Conservation (phyloP, 257 asterid genomes). For the Oldenlandia corymbosa region DNA sequence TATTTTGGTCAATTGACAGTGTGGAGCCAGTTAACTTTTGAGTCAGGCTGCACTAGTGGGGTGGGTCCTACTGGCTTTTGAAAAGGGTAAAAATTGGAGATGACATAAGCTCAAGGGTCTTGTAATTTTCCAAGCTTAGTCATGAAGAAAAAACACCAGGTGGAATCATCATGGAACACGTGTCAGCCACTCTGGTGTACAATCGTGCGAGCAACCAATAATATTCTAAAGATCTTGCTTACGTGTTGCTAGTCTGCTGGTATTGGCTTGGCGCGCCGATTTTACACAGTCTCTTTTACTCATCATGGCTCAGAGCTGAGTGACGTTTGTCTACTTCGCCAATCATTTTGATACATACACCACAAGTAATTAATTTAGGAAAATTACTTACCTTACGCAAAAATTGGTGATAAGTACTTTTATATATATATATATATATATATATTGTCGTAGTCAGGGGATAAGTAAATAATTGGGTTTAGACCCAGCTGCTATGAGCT, state of each 20-base stretch:
- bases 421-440: too few species aligned
- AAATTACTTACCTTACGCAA: too few species aligned
- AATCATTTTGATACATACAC: conserved; percentile 10
- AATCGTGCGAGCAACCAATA: conserved; percentile 19
- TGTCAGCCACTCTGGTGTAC: conserved; percentile 2
- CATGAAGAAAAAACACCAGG: conserved; percentile 61
- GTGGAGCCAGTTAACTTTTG: conserved; percentile 31
- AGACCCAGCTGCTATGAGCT: neutral
- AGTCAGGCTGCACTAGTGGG: conserved; percentile 61
- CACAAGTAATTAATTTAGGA: too few species aligned
- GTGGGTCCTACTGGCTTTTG: conserved; percentile 34
- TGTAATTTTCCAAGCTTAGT: conserved; percentile 47
- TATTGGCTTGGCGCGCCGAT: conserved; percentile 15
- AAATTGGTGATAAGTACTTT: too few species aligned
- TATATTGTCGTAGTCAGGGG: conserved; percentile 14
- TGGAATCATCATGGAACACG: conserved; percentile 23
- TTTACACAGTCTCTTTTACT: neutral
- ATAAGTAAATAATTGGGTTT: neutral
- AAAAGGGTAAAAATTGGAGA: conserved; percentile 6
- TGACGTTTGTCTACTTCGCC: conserved; percentile 6
- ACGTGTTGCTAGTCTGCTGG: neutral
- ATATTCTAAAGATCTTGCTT: conserved; percentile 8
- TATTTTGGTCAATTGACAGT: conserved; percentile 21
- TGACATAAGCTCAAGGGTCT: conserved; percentile 24
- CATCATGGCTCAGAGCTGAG: neutral